These are phyloP conservation scores for Pichia sp. DNA, from an alignment of 1,139 yeast genomes.

Conservation along the genomic window DNA sequence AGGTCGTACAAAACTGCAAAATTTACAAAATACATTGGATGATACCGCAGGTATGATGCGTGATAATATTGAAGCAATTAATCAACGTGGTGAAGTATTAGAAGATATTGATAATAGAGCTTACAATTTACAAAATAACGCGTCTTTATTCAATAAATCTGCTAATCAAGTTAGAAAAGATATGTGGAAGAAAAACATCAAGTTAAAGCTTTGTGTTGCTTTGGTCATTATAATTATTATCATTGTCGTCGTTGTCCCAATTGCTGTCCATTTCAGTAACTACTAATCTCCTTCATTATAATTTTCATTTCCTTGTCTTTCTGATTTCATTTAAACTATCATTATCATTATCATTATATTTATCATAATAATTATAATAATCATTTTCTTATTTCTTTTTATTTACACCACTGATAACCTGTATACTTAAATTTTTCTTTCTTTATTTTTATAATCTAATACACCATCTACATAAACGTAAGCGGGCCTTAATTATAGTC, in stretches of 20 bases:
- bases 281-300: neutral
- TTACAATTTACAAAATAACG: conserved; percentile 85
- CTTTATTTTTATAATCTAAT: no score
- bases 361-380: no score
- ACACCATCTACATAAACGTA: no score
- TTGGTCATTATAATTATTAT: conserved; percentile 73
- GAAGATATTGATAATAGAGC: conserved; percentile 93
- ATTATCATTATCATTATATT: no score
- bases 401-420: no score
- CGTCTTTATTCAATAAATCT: conserved; percentile 94
- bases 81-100: conserved; percentile 88
- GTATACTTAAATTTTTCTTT: no score
- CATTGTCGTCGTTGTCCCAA: conserved; percentile 87
- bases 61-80: conserved; percentile 92
- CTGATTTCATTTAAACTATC: neutral
- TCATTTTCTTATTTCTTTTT: no score
- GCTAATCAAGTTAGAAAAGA: conserved; percentile 97
- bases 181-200: conserved; percentile 99
- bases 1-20: conserved; percentile 22
- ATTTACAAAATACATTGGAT: conserved; percentile 27
- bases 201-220: conserved; percentile 89
- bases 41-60: conserved; percentile 98
- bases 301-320: neutral
- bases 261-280: conserved; percentile 77
- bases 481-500: no score